Percentiles rank a stretch among this genome's conserved stretches.
Evolutionary conservation across 345 rosid species (phyloP).

Genomic region (Dipteronia sinensis): DNA sequence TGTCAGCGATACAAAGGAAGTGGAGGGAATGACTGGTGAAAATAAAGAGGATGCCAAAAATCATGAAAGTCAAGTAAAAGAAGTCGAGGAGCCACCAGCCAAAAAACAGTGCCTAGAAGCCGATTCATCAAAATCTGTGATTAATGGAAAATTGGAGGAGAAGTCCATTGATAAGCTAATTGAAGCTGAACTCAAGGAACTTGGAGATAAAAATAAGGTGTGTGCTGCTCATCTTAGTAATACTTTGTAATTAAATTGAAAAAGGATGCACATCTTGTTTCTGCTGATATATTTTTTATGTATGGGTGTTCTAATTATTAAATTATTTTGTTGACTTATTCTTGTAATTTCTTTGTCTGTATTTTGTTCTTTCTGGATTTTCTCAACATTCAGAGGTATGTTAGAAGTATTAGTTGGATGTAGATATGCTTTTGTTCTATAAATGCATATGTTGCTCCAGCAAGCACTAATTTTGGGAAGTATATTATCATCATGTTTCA

Average conservation of each 20-base stretch:
- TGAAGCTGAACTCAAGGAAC: conserved; percentile 89
- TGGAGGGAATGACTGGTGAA: conserved; percentile 30
- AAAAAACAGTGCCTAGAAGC: conserved; percentile 67
- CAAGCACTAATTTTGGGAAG: not conserved
- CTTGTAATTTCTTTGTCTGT: not conserved
- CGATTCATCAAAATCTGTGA: conserved; percentile 34
- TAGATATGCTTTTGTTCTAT: not conserved
- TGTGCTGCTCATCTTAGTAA: conserved; percentile 15
- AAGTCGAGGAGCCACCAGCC: conserved; percentile 53
- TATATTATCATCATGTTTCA: not conserved
- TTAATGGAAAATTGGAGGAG: conserved; percentile 42
- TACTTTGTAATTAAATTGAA: not conserved
- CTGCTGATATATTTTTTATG: not conserved
- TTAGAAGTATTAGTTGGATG: not conserved
- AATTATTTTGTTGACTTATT: not conserved
- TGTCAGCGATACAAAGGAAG: conserved; percentile 25
- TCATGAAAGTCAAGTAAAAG: conserved; percentile 37
- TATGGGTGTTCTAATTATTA: not conserved
- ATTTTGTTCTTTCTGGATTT: not conserved
- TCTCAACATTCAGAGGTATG: not conserved
- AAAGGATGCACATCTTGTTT: not conserved
- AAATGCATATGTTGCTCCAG: not conserved
- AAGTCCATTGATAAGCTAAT: conserved; percentile 88
- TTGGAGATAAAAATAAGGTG: conserved; percentile 93
- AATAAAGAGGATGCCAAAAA: conserved; percentile 32